Evolutionary conservation across 2,329 filamentous ascomycete genomes (phyloP).

Genomic region (Purpureocillium lavendulum): DNA sequence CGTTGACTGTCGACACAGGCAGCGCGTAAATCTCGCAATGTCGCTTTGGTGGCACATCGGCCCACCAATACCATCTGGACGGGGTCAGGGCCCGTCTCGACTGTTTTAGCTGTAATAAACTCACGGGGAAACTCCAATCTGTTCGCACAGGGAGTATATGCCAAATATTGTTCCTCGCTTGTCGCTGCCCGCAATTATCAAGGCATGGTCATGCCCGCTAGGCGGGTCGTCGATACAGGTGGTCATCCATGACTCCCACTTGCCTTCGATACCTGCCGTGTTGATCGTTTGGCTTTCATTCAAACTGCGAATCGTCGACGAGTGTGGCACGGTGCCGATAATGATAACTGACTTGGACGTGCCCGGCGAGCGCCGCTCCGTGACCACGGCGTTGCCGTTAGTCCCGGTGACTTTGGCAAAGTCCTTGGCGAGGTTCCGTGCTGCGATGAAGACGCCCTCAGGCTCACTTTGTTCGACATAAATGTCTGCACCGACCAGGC

Average conservation of each 20-base stretch:
- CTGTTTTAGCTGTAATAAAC: conserved; percentile 1
- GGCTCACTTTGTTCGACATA: conserved; percentile 20
- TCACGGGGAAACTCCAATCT: conserved; percentile 50
- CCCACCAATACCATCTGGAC: conserved; percentile 47
- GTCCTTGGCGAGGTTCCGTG: conserved; percentile 19
- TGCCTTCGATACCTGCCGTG: conserved; percentile 22
- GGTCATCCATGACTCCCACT: conserved; percentile 49
- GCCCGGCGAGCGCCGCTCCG: neutral
- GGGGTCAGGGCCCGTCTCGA: no score
- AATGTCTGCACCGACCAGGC: conserved; percentile 19
- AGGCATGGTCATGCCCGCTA: conserved; percentile 28
- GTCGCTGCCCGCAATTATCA: conserved; percentile 51
- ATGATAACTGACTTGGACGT: conserved; percentile 11
- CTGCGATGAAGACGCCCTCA: conserved; percentile 23
- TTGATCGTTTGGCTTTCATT: conserved; percentile 12
- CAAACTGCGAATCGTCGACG: conserved; percentile 10
- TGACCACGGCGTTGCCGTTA: conserved; percentile 6
- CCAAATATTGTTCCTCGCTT: conserved; percentile 53
- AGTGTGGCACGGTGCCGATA: conserved; percentile 13
- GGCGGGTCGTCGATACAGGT: conserved; percentile 37
- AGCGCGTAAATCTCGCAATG: conserved; percentile 41
- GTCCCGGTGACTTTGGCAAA: conserved; percentile 15
- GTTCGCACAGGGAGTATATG: conserved; percentile 50
- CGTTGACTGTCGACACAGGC: conserved; percentile 17
- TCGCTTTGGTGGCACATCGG: conserved; percentile 42